These are phyloP conservation scores for Penicillium simplicissimum DNA, from an alignment of 495 filamentous ascomycete species.

Conservation along the genomic window DNA sequence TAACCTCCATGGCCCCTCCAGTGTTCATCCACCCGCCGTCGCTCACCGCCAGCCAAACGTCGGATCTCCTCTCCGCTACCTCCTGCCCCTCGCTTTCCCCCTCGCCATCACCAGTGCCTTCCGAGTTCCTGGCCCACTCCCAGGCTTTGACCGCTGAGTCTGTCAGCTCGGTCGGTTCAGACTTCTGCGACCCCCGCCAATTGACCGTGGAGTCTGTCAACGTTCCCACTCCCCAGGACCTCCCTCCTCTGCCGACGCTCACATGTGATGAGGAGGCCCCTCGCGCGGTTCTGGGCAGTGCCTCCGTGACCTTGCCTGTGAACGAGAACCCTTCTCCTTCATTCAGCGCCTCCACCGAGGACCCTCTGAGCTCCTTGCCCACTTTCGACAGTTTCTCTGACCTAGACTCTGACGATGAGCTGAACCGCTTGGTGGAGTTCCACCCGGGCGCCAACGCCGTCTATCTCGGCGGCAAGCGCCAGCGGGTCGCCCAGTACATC, in stretches of 20 bases:
- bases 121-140: slow-evolving; percentile 64
- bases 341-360: slow-evolving; percentile 49
- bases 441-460: slow-evolving; percentile 56
- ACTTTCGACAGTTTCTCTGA: slow-evolving; percentile 85
- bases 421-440: slow-evolving; percentile 75
- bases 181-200: slow-evolving; percentile 93
- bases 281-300: slow-evolving; percentile 68
- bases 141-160: slow-evolving; percentile 50
- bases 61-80: slow-evolving; percentile 70
- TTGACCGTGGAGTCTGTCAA: slow-evolving; percentile 72
- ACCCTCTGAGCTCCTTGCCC: slow-evolving; percentile 63
- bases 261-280: slow-evolving; percentile 75
- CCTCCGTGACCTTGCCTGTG: slow-evolving; percentile 56
- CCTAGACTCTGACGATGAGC: slow-evolving; percentile 90
- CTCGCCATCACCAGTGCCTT: slow-evolving; percentile 69
- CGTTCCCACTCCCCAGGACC: slow-evolving; percentile 57
- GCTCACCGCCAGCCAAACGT: slow-evolving; percentile 61
- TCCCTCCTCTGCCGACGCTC: slow-evolving; percentile 68
- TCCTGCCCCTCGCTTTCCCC: slow-evolving; percentile 80
- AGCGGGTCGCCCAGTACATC: slow-evolving; percentile 65
- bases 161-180: slow-evolving; percentile 35
- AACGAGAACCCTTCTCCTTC: slow-evolving; percentile 50
- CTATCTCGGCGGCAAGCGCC: slow-evolving; percentile 74
- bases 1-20: slow-evolving; percentile 35
- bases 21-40: slow-evolving; percentile 82